A percentile compares a stretch with the other conserved stretches of the same genome.
These are phyloP conservation scores for Elsinoe australis DNA, from an alignment of 2,329 filamentous ascomycete genomes.

Conservation along the genomic window DNA sequence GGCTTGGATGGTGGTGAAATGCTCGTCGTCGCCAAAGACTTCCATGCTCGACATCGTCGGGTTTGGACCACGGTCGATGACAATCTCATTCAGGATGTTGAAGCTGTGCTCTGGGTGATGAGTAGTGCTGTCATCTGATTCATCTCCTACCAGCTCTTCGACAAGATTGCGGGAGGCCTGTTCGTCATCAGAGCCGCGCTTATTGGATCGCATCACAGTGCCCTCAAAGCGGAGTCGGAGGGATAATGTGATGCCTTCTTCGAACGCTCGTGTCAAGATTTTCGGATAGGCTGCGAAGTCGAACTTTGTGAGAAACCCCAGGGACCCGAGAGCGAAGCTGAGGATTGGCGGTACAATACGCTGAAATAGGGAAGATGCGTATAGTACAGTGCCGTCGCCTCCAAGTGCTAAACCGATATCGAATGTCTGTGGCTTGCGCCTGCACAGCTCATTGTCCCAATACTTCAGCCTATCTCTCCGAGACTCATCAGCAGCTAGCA, in stretches of 20 bases:
- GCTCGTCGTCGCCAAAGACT: constrained; percentile 88
- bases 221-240: constrained; percentile 84
- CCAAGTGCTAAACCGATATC: constrained; percentile 78
- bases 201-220: constrained; percentile 77
- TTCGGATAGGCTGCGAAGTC: constrained; percentile 69
- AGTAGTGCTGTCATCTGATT: constrained; percentile 73
- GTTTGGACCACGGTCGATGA: constrained; percentile 88
- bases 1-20: constrained; percentile 87
- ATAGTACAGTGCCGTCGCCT: constrained; percentile 94
- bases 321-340: constrained; percentile 81
- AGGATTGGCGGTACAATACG: constrained; percentile 87
- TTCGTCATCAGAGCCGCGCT: constrained; percentile 30
- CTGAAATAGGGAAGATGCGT: constrained; percentile 95
- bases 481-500: constrained; percentile 55
- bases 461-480: constrained; percentile 59
- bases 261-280: constrained; percentile 65
- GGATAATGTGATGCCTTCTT: constrained; percentile 79
- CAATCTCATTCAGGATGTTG: constrained; percentile 94
- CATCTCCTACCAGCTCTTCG: constrained; percentile 82
- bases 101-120: constrained; percentile 77
- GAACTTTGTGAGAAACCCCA: constrained; percentile 95
- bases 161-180: constrained; percentile 58
- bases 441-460: constrained; percentile 77
- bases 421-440: constrained; percentile 71
- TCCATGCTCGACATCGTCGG: constrained; percentile 89